These are phyloP conservation scores for Taiozyma sp. DNA, from an alignment of 1,139 yeast species.

Conservation along the genomic window DNA sequence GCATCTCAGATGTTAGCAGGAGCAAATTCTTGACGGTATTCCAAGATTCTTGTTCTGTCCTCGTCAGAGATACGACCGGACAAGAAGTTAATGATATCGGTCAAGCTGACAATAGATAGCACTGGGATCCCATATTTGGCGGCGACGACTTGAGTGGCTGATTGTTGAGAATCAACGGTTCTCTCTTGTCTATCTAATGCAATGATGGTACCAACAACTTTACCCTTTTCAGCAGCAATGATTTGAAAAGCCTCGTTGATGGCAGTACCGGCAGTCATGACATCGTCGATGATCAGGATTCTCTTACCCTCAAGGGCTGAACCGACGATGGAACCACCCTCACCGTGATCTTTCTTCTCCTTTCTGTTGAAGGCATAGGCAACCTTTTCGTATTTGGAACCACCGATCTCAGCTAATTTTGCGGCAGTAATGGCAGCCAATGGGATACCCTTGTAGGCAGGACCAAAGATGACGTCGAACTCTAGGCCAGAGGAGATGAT, in stretches of 20 bases:
- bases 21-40: conserved; percentile 46
- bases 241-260: conserved; percentile 89
- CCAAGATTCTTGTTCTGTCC: conserved; percentile 51
- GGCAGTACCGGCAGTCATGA: conserved; percentile 98
- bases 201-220: conserved; percentile 78
- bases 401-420: conserved; percentile 85
- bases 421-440: conserved; percentile 90
- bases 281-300: conserved; percentile 88
- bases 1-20: conserved; percentile 15
- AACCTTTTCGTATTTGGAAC: conserved; percentile 60
- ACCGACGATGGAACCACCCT: conserved; percentile 95
- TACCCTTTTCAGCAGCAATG: conserved; percentile 65
- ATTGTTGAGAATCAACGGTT: conserved; percentile 58
- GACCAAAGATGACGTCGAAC: conserved; percentile 92
- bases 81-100: conserved; percentile 67
- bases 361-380: conserved; percentile 79
- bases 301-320: conserved; percentile 64
- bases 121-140: conserved; percentile 78
- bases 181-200: conserved; percentile 95
- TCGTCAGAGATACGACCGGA: conserved; percentile 48
- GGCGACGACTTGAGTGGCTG: conserved; percentile 81
- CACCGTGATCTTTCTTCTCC: conserved; percentile 98
- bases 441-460: conserved; percentile 97
- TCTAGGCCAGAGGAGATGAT: conserved; percentile 76
- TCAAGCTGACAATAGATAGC: conserved; percentile 69